Evolutionary conservation across 192 early-diverging fungal species (phyloP), one percentile per base, ranked within the genome.

Genomic region (Linnemannia hyalina): DNA sequence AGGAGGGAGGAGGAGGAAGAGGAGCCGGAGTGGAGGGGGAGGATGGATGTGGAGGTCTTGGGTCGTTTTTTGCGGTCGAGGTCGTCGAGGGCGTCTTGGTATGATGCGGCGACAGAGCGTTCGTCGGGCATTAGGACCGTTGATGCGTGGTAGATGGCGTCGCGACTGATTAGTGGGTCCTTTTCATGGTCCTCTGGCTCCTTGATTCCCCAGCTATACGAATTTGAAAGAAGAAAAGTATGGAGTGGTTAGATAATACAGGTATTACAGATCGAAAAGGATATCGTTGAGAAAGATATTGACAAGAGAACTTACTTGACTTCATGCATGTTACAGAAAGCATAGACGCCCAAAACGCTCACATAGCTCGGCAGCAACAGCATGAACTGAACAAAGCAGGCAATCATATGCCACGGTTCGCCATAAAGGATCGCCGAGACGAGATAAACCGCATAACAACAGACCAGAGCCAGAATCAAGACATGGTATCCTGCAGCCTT

Each of bases 251-350:
- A 38, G 41, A 32, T 10, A 49, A 49, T 29, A 20, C 2, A 70
- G 0, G 35, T 18, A 36, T 7, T 7, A 54, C 20, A 16, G n/a
- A 78, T 38, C 44, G 69, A 77, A 77, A 49, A 5, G 38, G 18
- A 49, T 32, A 42, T 42, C 38, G 4, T 16, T 68, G 29, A 41
- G 6, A 4, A 32, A 23, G 20, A 13, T 26, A 10, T 46, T 20
- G 20, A 68, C 10, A 36, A n/a, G 18, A 57, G 7, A 11, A 77
- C 83, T 63, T 85, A 85, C 83, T 85, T 85, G 83, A 85, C 83
- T 85, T 85, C 83, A 35, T 85, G 83, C 83, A 85, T 85, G 49
- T 85, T 85, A n/a, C 83, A 85, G 49, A 85, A 80, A 2, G 83
- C 83, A 38, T 85, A 85, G 0, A 85, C 83, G 9, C 83, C 83